These are phyloP conservation scores for Cladophialophora immunda DNA, from an alignment of 2,329 filamentous ascomycete genomes.

Conservation along the genomic window DNA sequence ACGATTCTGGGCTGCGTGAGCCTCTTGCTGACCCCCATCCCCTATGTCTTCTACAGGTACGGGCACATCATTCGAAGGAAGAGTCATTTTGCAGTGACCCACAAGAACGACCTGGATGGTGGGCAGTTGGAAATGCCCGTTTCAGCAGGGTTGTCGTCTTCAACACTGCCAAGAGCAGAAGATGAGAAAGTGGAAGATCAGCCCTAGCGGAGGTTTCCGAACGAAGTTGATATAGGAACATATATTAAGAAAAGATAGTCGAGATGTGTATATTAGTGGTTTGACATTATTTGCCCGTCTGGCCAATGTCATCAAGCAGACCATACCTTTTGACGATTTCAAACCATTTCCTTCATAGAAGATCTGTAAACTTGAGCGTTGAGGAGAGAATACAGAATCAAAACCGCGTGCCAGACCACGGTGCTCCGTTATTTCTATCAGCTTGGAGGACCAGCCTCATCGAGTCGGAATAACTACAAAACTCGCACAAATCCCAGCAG, in stretches of 20 bases:
- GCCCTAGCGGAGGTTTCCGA: not conserved
- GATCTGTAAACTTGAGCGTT: no score
- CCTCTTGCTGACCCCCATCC: conserved; percentile 53
- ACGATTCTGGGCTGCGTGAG: conserved; percentile 52
- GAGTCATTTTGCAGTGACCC: conserved; percentile 44
- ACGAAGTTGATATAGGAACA: not conserved
- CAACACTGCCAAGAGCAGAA: not conserved
- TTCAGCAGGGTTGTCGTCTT: not conserved
- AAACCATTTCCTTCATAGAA: no score
- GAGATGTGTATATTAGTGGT: no score
- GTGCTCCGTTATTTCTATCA: no score
- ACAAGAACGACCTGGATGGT: not conserved
- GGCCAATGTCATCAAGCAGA: no score
- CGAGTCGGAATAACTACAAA: not conserved
- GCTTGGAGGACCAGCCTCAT: not conserved
- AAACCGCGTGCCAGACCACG: no score
- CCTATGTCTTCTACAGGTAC: conserved; percentile 55
- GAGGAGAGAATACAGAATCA: no score
- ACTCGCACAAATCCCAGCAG: no score
- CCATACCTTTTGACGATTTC: no score
- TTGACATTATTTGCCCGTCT: no score
- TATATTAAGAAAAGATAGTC: no score
- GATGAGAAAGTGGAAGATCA: not conserved
- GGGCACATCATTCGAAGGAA: conserved; percentile 46
- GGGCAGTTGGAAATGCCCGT: not conserved